These are phyloP conservation scores for Hyaloscypha bicolor DNA, from an alignment of 495 filamentous ascomycete genomes.

Conservation along the genomic window DNA sequence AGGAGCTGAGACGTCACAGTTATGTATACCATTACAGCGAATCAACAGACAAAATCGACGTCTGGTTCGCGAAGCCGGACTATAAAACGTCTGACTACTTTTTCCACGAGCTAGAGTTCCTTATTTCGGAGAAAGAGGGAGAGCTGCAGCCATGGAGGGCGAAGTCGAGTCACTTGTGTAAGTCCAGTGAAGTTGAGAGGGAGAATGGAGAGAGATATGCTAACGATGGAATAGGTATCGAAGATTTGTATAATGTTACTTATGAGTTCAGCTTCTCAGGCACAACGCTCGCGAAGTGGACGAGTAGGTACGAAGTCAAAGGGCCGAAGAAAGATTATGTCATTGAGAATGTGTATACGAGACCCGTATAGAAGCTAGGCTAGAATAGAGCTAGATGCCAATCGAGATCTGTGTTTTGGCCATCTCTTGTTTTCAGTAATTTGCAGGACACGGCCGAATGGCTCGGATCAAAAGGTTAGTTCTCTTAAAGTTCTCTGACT, in stretches of 20 bases:
- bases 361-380: neutral
- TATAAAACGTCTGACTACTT: slow-evolving; percentile 60
- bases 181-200: neutral
- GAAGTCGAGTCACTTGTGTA: slow-evolving; percentile 61
- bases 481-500: no score
- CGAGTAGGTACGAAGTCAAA: slow-evolving; percentile 59
- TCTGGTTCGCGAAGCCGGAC: slow-evolving; percentile 69
- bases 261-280: slow-evolving; percentile 63
- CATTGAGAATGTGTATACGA: slow-evolving; percentile 51
- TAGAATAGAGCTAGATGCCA: no score
- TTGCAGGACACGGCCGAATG: no score
- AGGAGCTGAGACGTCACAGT: slow-evolving; percentile 21
- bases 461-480: no score
- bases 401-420: no score
- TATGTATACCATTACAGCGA: slow-evolving; percentile 63
- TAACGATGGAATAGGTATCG: slow-evolving; percentile 29
- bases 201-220: neutral
- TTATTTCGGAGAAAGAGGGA: neutral
- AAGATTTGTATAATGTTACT: slow-evolving; percentile 64
- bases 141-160: slow-evolving; percentile 51
- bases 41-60: slow-evolving; percentile 53
- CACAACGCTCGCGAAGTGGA: slow-evolving; percentile 54
- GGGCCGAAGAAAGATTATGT: slow-evolving; percentile 72
- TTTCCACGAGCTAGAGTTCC: slow-evolving; percentile 58
- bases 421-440: no score